A percentile compares a stretch with the other conserved stretches of the same genome.
Conservation (phyloP, 129 eudicot genomes). For the Artemisia tridentata region DNA sequence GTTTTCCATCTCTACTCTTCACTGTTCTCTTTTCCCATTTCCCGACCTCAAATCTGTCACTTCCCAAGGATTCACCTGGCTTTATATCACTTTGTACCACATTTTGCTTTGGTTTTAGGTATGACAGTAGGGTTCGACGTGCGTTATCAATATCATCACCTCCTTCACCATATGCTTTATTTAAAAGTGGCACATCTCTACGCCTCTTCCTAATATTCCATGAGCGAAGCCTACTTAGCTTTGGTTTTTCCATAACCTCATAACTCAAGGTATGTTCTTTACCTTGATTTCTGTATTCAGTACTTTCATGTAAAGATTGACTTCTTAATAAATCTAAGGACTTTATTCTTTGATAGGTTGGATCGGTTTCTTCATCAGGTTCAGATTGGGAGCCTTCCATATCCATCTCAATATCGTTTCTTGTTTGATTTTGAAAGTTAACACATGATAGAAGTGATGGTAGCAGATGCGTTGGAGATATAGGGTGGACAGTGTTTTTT, state of each 20-base stretch:
- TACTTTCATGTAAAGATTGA: constrained; percentile 27
- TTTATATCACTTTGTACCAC: constrained; percentile 14
- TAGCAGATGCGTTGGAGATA: constrained; percentile 49
- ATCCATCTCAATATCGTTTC: constrained; percentile 18
- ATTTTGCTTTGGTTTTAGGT: constrained; percentile 27
- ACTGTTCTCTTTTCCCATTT: constrained; percentile 49
- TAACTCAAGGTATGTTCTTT: constrained; percentile 18
- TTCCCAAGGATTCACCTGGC: constrained; percentile 24
- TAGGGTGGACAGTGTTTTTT: constrained; percentile 46
- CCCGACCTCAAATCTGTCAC: constrained; percentile 57
- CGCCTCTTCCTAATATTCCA: constrained; percentile 48
- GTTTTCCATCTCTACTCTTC: constrained; percentile 52
- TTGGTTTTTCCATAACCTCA: constrained; percentile 22
- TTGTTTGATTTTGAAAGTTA: constrained; percentile 39
- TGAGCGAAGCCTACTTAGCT: constrained; percentile 39
- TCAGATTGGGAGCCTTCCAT: constrained; percentile 36
- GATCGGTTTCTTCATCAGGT: constrained; percentile 35
- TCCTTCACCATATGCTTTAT: constrained; percentile 42
- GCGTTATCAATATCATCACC: constrained; percentile 56
- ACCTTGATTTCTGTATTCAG: constrained; percentile 20
- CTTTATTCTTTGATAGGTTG: constrained; percentile 40
- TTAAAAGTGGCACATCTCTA: constrained; percentile 45
- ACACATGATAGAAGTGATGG: constrained; percentile 44
- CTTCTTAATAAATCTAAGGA: constrained; percentile 31
- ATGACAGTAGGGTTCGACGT: constrained; percentile 39